phyloP scores from a whole-genome alignment of 805 yeast genomes.

The Pichia cephalocereana region DNA sequence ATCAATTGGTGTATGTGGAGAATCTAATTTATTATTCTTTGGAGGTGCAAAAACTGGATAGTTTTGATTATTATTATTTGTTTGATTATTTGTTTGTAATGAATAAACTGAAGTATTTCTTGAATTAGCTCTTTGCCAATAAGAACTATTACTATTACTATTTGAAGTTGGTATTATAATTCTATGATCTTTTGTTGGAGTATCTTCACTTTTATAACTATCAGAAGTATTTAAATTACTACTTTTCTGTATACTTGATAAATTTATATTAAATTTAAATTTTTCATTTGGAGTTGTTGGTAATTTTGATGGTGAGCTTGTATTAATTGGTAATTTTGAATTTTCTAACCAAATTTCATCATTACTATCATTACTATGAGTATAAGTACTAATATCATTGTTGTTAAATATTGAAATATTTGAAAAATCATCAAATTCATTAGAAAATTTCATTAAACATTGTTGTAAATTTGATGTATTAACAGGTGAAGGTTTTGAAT shows the following conservation, averaged over 20 bases:
- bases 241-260: slow-evolving; percentile 2
- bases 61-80: background rate
- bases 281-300: slow-evolving; percentile 5
- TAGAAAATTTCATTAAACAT: slow-evolving; percentile 30
- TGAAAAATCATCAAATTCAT: slow-evolving; percentile 32
- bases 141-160: slow-evolving; percentile 11
- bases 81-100: slow-evolving; percentile 1
- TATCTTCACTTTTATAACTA: slow-evolving; percentile 5
- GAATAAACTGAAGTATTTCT: slow-evolving; percentile 9
- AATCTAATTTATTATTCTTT: slow-evolving; percentile 1
- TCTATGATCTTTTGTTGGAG: slow-evolving; percentile 1
- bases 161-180: background rate
- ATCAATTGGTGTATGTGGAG: slow-evolving; percentile 15
- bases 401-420: slow-evolving; percentile 24
- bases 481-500: slow-evolving; percentile 14
- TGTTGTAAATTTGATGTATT: slow-evolving; percentile 34
- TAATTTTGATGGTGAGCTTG: background rate
- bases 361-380: slow-evolving; percentile 11
- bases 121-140: slow-evolving; percentile 18
- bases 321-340: background rate
- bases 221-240: slow-evolving; percentile 3
- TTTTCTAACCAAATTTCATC: slow-evolving; percentile 12
- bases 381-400: slow-evolving; percentile 13
- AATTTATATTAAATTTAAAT: background rate
- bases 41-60: slow-evolving; percentile 14